These are phyloP conservation scores for Citeromyces hawaiiensis DNA, from an alignment of 1,139 yeast species.

Conservation along the genomic window DNA sequence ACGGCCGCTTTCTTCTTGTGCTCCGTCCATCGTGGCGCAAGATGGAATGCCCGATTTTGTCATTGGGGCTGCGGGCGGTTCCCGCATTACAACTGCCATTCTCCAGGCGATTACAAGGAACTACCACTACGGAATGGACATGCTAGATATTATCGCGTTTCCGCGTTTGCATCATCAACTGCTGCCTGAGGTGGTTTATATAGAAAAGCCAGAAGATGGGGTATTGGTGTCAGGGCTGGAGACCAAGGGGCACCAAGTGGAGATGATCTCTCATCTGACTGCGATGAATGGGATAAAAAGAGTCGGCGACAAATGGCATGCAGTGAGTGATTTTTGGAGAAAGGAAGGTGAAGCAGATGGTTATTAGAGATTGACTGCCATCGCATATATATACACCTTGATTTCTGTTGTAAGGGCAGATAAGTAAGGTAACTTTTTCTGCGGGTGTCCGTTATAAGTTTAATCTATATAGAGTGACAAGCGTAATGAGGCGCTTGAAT, in stretches of 20 bases:
- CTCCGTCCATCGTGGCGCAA: slow-evolving; percentile 59
- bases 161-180: slow-evolving; percentile 89
- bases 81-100: slow-evolving; percentile 75
- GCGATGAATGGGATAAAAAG: slow-evolving; percentile 27
- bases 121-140: slow-evolving; percentile 38
- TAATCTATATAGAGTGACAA: too few relatives aligned
- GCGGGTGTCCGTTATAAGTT: too few relatives aligned
- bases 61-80: slow-evolving; percentile 93
- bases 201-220: slow-evolving; percentile 31
- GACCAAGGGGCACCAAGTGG: slow-evolving; percentile 18
- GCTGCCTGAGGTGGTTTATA: slow-evolving; percentile 52
- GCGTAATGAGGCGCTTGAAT: too few relatives aligned
- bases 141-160: slow-evolving; percentile 58
- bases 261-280: slow-evolving; percentile 17
- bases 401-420: too few relatives aligned
- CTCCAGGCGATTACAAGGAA: slow-evolving; percentile 66
- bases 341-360: slow-evolving; percentile 27
- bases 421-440: too few relatives aligned
- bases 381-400: too few relatives aligned
- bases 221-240: slow-evolving; percentile 11
- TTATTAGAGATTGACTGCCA: too few relatives aligned
- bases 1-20: slow-evolving; percentile 75
- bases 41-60: slow-evolving; percentile 46
- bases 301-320: slow-evolving; percentile 12
- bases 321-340: slow-evolving; percentile 30